Base-by-base conservation (phyloP, 2,329 filamentous ascomycete genomes). In the Pezicula neosporulosa region DNA sequence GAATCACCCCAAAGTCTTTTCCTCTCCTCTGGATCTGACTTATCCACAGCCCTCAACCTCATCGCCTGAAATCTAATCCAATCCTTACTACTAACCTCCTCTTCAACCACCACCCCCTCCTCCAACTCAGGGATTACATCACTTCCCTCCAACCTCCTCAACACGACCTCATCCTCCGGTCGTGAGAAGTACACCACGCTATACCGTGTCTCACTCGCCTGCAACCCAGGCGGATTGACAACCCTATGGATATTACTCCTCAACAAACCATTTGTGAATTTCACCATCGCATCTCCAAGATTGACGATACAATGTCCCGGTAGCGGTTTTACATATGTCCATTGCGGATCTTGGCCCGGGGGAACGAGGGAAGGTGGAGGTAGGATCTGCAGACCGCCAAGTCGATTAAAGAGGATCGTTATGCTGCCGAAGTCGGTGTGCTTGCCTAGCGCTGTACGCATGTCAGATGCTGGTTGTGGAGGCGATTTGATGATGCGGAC, bases 171-270 rank as follows among this genome's bases (percentile, higher is more conserved):
- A 63, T 79, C 72, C 58, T 72, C 75, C 3, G 77, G 77, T 55
- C 79, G 62, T 27, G 70, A 66, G 62, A 82, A 82, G 58, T 81
- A 81, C 9, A 81, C 78, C 18, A 82, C 56, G 63, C 77, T 80
- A 59, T 74, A 77, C 49, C 80, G 66, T 6, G 52, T 59, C 18
- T 56, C 47, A 3, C 24, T 43, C 1, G 49, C 59, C 44, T 64
- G 62, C 15, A 57, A 44, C 4, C 61, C 67, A 13, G 66, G 67
- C 1, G 67, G 62, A 19, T 55, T 58, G 1, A 66, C 62, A 12
- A 70, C 67, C 1, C 68, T 60, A 56, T 70, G 68, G n/a, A 68
- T 57, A 42, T 65, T 66, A 30, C 59, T 63, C 27, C 63, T 60
- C 18, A 70, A 52, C 27, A 69, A 37, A 2, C 68, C 67, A 36